These are phyloP conservation scores for Aureobasidium vineae DNA, from an alignment of 2,329 filamentous ascomycete species.

Conservation along the genomic window DNA sequence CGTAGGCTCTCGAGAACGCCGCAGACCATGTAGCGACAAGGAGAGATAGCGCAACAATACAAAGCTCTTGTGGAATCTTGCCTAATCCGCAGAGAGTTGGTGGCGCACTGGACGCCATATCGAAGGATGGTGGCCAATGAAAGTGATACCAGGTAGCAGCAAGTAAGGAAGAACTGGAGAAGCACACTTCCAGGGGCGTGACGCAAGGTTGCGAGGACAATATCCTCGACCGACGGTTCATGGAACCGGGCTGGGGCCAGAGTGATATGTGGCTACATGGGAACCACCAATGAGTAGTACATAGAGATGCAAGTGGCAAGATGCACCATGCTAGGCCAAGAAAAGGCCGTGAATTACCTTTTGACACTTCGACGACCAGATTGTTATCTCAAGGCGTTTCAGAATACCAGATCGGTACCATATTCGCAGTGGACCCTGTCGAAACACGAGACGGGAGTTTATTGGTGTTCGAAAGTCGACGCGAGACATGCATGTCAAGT, in stretches of 20 bases:
- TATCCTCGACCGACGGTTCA: neutral
- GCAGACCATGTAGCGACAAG: slow-evolving; percentile 22
- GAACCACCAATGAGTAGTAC: neutral
- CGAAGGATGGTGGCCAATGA: neutral
- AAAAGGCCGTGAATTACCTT: neutral
- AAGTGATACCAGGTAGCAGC: neutral
- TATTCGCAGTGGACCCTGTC: neutral
- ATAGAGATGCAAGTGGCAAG: neutral
- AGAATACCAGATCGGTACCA: neutral
- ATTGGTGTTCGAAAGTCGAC: neutral
- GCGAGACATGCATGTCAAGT: neutral
- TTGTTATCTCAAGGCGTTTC: neutral
- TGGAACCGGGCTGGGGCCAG: neutral
- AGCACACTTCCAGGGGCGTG: neutral
- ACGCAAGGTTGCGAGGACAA: neutral
- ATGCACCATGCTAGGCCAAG: neutral
- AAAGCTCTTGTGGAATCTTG: neutral
- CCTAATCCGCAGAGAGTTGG: neutral
- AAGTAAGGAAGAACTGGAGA: neutral
- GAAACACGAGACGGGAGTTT: neutral
- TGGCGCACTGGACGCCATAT: neutral
- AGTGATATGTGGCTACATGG: neutral
- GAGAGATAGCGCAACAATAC: neutral
- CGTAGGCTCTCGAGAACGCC: slow-evolving; percentile 17
- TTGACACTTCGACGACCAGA: neutral